Percentiles rank a stretch among this genome's conserved stretches.
Evolutionary conservation across 805 yeast species (phyloP).

Genomic region (Kodamaea kakaduensis): DNA sequence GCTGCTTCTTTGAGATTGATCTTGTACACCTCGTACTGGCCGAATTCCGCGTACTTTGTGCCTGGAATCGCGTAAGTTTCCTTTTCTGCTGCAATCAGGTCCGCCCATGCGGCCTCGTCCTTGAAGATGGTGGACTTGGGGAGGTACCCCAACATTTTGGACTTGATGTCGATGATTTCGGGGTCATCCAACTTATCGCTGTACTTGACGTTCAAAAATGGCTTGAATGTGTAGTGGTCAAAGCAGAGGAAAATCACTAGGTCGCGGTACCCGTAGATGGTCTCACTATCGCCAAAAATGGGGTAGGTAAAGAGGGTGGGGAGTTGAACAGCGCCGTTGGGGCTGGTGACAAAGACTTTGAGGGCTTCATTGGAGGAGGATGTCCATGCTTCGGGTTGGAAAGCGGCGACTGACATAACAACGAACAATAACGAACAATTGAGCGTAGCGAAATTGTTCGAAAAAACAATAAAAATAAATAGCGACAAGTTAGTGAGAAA

Average conservation of each 20-base stretch:
- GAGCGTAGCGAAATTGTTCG: no score
- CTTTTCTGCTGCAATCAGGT: constrained; percentile 47
- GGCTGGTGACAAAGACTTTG: constrained; percentile 52
- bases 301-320: constrained; percentile 86
- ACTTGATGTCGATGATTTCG: constrained; percentile 57
- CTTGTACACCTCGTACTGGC: constrained; percentile 50
- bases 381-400: constrained; percentile 74
- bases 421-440: no score
- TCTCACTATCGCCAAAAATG: constrained; percentile 87
- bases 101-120: constrained; percentile 69
- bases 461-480: no score
- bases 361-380: constrained; percentile 66
- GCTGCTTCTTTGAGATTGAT: constrained; percentile 37
- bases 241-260: constrained; percentile 62
- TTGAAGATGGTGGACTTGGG: constrained; percentile 59
- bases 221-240: constrained; percentile 69
- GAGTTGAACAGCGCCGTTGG: constrained; percentile 55
- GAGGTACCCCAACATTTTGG: constrained; percentile 51
- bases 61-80: constrained; percentile 42
- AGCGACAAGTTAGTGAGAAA: no score
- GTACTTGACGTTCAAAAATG: constrained; percentile 63
- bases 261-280: constrained; percentile 77
- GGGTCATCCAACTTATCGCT: constrained; percentile 48
- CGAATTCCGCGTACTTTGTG: constrained; percentile 27
- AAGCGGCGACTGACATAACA: constrained; percentile 22